Evolutionary conservation across 176 grass and related monocot genomes (phyloP).

Genomic region (Oryza rufipogon): DNA sequence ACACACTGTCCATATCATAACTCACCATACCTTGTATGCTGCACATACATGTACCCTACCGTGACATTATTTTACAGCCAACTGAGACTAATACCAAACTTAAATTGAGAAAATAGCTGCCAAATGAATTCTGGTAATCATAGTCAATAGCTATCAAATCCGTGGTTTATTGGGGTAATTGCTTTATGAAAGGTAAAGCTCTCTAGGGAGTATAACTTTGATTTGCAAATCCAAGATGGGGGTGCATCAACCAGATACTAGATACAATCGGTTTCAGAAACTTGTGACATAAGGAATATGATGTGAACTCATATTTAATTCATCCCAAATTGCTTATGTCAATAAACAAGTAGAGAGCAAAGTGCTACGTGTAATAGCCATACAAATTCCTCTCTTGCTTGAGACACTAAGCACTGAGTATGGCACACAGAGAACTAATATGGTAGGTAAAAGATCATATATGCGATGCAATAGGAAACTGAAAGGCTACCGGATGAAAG

Average conservation of each 20-base stretch:
- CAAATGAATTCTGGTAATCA: background rate
- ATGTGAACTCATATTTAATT: background rate
- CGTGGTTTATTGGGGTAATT: too few species aligned
- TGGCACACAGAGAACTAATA: background rate
- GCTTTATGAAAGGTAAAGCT: too few species aligned
- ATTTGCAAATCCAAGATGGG: too few species aligned
- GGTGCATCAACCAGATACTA: background rate
- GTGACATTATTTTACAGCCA: background rate
- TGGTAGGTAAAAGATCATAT: background rate
- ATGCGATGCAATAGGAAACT: background rate
- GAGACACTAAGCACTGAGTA: background rate
- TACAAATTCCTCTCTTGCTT: constrained; percentile 6
- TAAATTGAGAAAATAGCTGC: constrained; percentile 1
- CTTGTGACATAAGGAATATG: background rate
- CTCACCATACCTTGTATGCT: background rate
- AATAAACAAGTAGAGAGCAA: background rate
- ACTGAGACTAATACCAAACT: background rate
- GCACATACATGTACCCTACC: background rate
- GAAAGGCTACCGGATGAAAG: background rate
- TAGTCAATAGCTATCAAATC: too few species aligned
- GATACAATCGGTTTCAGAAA: background rate
- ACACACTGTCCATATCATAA: background rate
- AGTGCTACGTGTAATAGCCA: background rate
- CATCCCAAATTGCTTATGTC: background rate
- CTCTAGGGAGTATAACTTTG: too few species aligned